A percentile compares a stretch with the other conserved stretches of the same genome.
Evolutionary conservation across 495 filamentous ascomycete species (phyloP).

Genomic region (Penicillium arizonense): DNA sequence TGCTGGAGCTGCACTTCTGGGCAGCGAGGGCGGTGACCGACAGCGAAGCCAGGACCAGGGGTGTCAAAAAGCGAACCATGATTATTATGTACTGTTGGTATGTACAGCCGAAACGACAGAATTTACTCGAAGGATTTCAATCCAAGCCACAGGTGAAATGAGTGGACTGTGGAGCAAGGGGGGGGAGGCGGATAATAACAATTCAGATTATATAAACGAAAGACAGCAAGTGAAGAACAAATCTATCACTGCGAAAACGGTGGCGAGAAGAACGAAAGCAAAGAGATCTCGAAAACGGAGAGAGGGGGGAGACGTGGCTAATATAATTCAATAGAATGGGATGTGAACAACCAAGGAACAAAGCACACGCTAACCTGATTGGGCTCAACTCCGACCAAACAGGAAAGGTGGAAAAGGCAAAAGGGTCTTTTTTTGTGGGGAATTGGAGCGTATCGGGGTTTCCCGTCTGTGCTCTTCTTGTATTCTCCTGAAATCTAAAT

Average conservation of each 20-base stretch:
- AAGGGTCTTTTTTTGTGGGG: not conserved
- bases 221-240: constrained; percentile 4
- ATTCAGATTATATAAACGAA: not conserved
- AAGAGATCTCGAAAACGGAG: constrained; percentile 1
- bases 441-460: not conserved
- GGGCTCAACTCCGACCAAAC: not conserved
- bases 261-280: not conserved
- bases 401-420: not conserved
- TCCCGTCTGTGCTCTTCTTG: not conserved
- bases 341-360: not conserved
- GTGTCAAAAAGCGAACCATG: constrained; percentile 36
- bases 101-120: constrained; percentile 11
- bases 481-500: not conserved
- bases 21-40: constrained; percentile 37
- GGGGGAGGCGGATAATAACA: not conserved
- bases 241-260: not conserved
- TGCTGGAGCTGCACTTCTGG: constrained; percentile 52
- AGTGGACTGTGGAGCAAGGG: not conserved
- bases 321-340: not conserved
- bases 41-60: constrained; percentile 34
- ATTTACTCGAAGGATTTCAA: constrained; percentile 13
- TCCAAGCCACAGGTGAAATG: constrained; percentile 6
- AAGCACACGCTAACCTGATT: not conserved
- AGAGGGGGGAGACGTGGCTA: constrained; percentile 1
- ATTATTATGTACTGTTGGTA: constrained; percentile 20